Conservation (phyloP, 202 grass and related monocot genomes). For the Schoenoplectus tabernaemontani region DNA sequence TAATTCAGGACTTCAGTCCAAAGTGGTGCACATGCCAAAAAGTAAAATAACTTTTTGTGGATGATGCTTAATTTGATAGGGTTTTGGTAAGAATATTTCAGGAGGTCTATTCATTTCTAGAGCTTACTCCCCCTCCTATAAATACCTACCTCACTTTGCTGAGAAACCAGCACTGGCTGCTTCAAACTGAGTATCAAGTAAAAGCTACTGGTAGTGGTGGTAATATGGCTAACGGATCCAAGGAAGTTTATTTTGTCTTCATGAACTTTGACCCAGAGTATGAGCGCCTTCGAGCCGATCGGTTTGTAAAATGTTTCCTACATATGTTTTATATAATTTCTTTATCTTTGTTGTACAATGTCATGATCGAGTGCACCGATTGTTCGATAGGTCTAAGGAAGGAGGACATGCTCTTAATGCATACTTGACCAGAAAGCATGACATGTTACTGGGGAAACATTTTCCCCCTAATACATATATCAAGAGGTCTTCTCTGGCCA, state of each 20-base stretch:
- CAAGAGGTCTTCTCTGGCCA: conserved; percentile 89
- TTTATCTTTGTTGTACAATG: neutral
- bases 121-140: conserved; percentile 11
- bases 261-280: conserved; percentile 96
- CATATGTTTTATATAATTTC: neutral
- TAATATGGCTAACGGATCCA: conserved; percentile 58
- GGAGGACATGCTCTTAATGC: conserved; percentile 56
- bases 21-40: conserved; percentile 13
- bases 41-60: neutral
- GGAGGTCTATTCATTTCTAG: neutral
- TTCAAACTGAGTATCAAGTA: conserved; percentile 1
- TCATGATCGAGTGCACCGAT: neutral
- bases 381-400: conserved; percentile 58
- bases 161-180: conserved; percentile 6
- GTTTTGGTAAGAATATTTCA: conserved; percentile 13
- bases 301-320: conserved; percentile 27
- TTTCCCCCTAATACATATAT: conserved; percentile 61
- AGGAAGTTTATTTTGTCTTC: conserved; percentile 98
- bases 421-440: conserved; percentile 84
- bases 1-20: neutral
- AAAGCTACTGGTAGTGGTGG: neutral
- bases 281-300: conserved; percentile 61
- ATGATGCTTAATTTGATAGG: neutral
- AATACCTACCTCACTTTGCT: neutral
- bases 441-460: conserved; percentile 67